Conservation (phyloP, 306 rosid species). For the Cucurbita moschata region DNA sequence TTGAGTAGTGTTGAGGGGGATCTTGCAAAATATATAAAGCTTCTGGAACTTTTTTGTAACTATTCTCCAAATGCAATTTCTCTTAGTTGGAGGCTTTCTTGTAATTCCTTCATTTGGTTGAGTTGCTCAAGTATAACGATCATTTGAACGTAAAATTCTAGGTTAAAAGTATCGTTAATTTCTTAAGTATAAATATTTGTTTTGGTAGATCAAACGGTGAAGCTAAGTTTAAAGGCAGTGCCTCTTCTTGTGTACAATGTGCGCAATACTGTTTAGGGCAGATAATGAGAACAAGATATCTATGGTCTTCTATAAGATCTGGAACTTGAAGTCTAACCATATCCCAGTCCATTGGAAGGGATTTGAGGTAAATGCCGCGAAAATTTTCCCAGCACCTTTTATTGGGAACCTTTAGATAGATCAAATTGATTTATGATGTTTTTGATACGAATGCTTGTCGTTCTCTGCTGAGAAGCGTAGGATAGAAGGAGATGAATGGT, state of each 20-base stretch:
- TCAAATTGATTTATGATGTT: background rate
- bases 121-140: background rate
- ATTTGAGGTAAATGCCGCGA: background rate
- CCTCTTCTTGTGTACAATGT: background rate
- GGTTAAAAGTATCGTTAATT: background rate
- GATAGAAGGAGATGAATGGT: background rate
- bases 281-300: background rate
- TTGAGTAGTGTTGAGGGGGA: background rate
- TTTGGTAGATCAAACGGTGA: background rate
- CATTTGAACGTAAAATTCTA: background rate
- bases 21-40: background rate
- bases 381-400: background rate
- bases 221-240: background rate
- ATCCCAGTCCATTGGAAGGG: background rate
- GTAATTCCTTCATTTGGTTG: background rate
- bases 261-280: background rate
- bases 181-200: background rate
- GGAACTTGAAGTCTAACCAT: background rate
- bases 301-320: background rate
- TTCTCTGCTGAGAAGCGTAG: background rate
- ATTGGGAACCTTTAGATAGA: background rate
- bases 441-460: background rate
- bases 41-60: background rate
- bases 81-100: background rate
- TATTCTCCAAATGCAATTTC: background rate